Percentiles rank a stretch among this genome's conserved stretches.
Conservation (phyloP, 2,329 filamentous ascomycete species). For the Neofusicoccum laricinum region DNA sequence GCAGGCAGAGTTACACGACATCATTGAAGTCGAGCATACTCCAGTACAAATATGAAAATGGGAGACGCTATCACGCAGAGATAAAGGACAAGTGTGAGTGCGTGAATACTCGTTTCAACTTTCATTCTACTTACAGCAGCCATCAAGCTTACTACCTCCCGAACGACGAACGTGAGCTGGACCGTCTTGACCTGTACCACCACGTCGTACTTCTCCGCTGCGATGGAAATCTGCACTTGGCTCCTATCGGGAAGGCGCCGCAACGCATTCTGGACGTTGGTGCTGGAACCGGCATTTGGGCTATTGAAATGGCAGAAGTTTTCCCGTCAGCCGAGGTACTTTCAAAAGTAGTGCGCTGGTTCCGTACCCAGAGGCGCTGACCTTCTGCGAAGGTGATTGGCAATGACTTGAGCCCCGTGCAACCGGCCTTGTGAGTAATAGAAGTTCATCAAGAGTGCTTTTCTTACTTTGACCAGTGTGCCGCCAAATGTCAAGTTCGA, state of each 20-base stretch:
- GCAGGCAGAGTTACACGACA: constrained; percentile 22
- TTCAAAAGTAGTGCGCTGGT: no score
- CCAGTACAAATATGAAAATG: constrained; percentile 21
- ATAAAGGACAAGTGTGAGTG: constrained; percentile 18
- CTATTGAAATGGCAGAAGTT: neutral
- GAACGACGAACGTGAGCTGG: constrained; percentile 3
- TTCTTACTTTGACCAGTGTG: constrained; percentile 15
- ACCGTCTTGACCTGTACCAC: constrained; percentile 1
- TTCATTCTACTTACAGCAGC: neutral
- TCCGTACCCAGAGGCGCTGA: neutral
- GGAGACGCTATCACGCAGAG: constrained; percentile 13
- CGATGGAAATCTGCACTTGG: constrained; percentile 7
- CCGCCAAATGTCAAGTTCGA: constrained; percentile 42
- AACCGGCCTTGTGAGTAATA: neutral
- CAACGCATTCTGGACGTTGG: constrained; percentile 18
- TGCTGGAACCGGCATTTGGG: neutral
- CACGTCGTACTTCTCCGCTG: neutral
- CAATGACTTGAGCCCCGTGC: neutral
- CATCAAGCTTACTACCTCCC: constrained; percentile 19
- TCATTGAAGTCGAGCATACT: constrained; percentile 36
- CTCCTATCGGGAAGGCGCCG: constrained; percentile 17
- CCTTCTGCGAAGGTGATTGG: constrained; percentile 24
- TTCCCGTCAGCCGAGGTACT: neutral
- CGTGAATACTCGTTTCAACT: neutral
- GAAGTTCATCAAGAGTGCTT: neutral